Base-by-base conservation (phyloP, 2,329 filamentous ascomycete species). In the Plenodomus lindquistii region DNA sequence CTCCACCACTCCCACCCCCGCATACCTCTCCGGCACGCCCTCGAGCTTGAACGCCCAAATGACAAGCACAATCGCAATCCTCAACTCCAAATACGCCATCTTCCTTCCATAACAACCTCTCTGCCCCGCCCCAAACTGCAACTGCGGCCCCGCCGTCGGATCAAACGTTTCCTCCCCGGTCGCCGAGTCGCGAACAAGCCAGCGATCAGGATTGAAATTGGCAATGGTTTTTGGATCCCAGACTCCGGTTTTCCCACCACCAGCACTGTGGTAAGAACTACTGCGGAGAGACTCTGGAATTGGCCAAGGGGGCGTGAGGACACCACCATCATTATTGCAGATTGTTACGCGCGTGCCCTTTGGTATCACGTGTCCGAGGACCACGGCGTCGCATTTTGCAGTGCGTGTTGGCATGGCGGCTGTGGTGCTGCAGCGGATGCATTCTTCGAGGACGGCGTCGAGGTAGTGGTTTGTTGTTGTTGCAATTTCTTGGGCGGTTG, bases 371-470 rank as follows among this genome's bases (percentile, higher is more conserved):
- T 72, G 63, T 4, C 77, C 77, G 1, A 79, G 62, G 4, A 79
- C 45, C 4, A 65, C 53, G 1, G 75, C 74, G 50, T 79, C 76
- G 15, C 58, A 52, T 1, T 60, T 58, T 0, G 73, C 64, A 1
- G 50, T 51, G 11, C 77, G 72, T 1, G 62, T 47, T 1, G 62
- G 38, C 42, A 59, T 1, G 51, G 52, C 0, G 60, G 44, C 63
- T 1, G 71, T 70, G 13, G 46, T 47, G 13, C 60, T 55, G 8
- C 62, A 57, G 9, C 77, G 73, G 4, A 73, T 44, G 2, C 69
- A 64, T 44, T 79, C 77, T 49, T 78, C 75, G 9, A 75, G 62
- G 2, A 60, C 52, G 0, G 71, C 77, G 43, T 78, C 74, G 9
- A 79, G 71, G 41, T 78, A 79, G 2, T 70, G 73, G 18, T 74